Conservation (phyloP, 2,329 filamentous ascomycete genomes). For the Penicillium polonicum region DNA sequence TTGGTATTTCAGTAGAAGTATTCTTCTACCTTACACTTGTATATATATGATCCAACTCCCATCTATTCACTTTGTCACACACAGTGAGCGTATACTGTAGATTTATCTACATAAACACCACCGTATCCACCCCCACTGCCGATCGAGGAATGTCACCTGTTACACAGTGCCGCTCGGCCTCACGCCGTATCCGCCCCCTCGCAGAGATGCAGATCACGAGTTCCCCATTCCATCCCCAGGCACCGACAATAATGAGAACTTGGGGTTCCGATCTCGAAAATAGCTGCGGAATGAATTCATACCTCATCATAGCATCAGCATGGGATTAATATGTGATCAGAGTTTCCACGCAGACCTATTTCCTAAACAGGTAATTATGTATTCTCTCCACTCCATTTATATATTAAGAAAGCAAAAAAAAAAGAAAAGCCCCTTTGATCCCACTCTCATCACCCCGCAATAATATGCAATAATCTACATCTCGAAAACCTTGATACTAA, state of each 20-base stretch:
- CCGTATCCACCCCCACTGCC: not conserved
- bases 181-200: not conserved
- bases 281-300: not conserved
- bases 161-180: not conserved
- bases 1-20: not conserved
- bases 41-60: not conserved
- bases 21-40: not conserved
- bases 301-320: not conserved
- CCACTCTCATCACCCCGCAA: not conserved
- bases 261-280: no score
- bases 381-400: not conserved
- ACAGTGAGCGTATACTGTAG: not conserved
- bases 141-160: slow-evolving; percentile 1
- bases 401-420: no score
- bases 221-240: not conserved
- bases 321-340: not conserved
- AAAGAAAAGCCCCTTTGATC: not conserved
- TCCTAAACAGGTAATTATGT: not conserved
- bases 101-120: not conserved
- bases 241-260: not conserved
- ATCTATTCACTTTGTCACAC: no score
- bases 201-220: slow-evolving; percentile 4
- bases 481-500: not conserved
- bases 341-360: not conserved
- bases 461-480: not conserved